A percentile compares a stretch with the other conserved stretches of the same genome.
Conservation (phyloP, 2,329 filamentous ascomycete genomes). For the Exophiala dermatitidis region DNA sequence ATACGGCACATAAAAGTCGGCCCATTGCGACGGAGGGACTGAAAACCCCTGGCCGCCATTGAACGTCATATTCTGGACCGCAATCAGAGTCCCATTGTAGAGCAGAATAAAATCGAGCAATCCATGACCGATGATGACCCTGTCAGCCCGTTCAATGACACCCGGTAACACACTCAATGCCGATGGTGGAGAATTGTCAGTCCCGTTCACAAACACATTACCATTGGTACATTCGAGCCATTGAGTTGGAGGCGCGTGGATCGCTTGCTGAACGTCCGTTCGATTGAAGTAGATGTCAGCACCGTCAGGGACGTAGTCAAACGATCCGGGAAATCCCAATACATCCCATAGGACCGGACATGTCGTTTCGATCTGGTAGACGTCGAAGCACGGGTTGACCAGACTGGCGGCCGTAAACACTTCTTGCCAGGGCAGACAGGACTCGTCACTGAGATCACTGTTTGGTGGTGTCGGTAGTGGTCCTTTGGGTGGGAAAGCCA, state of each 20-base stretch:
- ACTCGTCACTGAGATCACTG: slow-evolving; percentile 36
- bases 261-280: slow-evolving; percentile 59
- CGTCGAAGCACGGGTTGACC: slow-evolving; percentile 71
- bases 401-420: slow-evolving; percentile 48
- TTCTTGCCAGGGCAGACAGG: slow-evolving; percentile 54
- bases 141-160: slow-evolving; percentile 65
- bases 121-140: slow-evolving; percentile 68
- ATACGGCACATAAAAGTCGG: slow-evolving; percentile 64
- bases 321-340: slow-evolving; percentile 59
- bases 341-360: slow-evolving; percentile 66
- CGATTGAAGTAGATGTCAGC: slow-evolving; percentile 63
- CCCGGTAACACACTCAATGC: slow-evolving; percentile 55
- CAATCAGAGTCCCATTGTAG: slow-evolving; percentile 61
- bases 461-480: slow-evolving; percentile 50
- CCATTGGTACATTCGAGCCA: slow-evolving; percentile 52
- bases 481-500: slow-evolving; percentile 62
- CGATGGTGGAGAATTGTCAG: slow-evolving; percentile 44
- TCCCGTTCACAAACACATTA: slow-evolving; percentile 41
- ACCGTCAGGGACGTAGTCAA: slow-evolving; percentile 57
- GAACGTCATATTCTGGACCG: slow-evolving; percentile 78
- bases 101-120: slow-evolving; percentile 61
- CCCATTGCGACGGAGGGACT: slow-evolving; percentile 41
- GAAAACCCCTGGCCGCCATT: slow-evolving; percentile 65
- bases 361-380: slow-evolving; percentile 65
- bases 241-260: slow-evolving; percentile 53